Base-by-base conservation (phyloP, 225 moss, liverwort and hornwort species). In the Anthoceros angustus region DNA sequence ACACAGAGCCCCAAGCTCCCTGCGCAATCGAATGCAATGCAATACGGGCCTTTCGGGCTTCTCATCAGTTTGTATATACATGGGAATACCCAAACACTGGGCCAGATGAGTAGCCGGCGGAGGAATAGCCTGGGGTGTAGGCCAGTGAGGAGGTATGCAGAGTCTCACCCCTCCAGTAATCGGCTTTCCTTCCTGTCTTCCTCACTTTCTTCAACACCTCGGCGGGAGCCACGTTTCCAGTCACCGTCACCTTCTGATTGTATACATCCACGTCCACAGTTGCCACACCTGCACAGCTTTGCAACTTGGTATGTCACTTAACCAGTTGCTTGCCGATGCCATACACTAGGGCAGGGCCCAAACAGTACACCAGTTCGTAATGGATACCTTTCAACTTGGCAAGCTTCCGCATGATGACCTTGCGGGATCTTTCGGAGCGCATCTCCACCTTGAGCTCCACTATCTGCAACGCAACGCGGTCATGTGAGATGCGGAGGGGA, bases 321-420 rank as follows among this genome's bases (percentile, higher is more conserved):
- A 1, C 32, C 2, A 32, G 1, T 4, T 32, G 1, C 32, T 32
- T 4, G 32, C 2, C 32, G 32, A 32, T 32, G 32, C 32, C 32
- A 32, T 32, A n/a, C n/a, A n/a, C n/a, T n/a, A n/a, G n/a, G n/a
- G n/a, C n/a, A n/a, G n/a, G n/a, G n/a, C n/a, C n/a, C n/a, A n/a
- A n/a, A n/a, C n/a, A n/a, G n/a, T n/a, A n/a, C 32, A 32, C 2
- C 32, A 32, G 32, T 32, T 32, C 4, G 2, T 32, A 32, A 32
- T 32, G 32, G 32, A 4, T 55, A 55, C 55, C 55, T 15, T 15
- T 15, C 16, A 55, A 20, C 14, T 55, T 55, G 8, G 55, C 18
- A 18, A 55, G 55, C 23, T 55, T 55, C 55, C 23, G 18, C 55
- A 55, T 55, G 55, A 55, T 55, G 14, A 55, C 55, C 55, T 55